A percentile compares a stretch with the other conserved stretches of the same genome.
Conservation (phyloP, 2,329 filamentous ascomycete genomes). For the Cephalotrichum gorgonifer region DNA sequence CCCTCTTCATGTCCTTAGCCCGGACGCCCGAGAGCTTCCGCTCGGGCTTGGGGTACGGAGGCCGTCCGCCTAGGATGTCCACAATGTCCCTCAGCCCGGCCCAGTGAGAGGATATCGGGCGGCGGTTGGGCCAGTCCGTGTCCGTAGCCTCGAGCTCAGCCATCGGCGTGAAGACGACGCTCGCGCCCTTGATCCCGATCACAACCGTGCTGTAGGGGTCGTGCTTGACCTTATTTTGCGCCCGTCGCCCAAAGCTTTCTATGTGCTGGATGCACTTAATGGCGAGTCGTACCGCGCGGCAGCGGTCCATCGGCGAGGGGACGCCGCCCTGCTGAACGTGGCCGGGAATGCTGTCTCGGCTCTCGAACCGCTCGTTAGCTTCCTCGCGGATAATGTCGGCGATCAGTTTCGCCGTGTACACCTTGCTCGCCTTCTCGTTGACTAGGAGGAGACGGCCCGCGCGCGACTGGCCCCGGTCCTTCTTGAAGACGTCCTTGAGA, state of each 20-base stretch:
- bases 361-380: slow-evolving; percentile 84
- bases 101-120: slow-evolving; percentile 83
- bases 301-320: slow-evolving; percentile 91
- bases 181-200: slow-evolving; percentile 85
- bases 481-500: slow-evolving; percentile 72
- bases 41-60: slow-evolving; percentile 39
- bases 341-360: slow-evolving; percentile 80
- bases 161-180: slow-evolving; percentile 81
- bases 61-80: slow-evolving; percentile 71
- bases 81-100: slow-evolving; percentile 68
- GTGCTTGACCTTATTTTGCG: slow-evolving; percentile 55
- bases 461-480: slow-evolving; percentile 78
- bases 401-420: slow-evolving; percentile 87
- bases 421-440: slow-evolving; percentile 86
- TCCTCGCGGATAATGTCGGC: slow-evolving; percentile 94
- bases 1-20: slow-evolving; percentile 53
- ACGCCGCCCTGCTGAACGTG: slow-evolving; percentile 92
- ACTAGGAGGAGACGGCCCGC: slow-evolving; percentile 93
- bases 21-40: slow-evolving; percentile 36
- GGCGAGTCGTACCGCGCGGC: slow-evolving; percentile 79
- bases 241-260: slow-evolving; percentile 61
- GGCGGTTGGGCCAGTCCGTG: slow-evolving; percentile 86
- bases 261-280: slow-evolving; percentile 93
- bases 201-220: slow-evolving; percentile 68
- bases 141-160: slow-evolving; percentile 69